These are phyloP conservation scores for Ceratobasidium sp. DNA, from an alignment of 1,284 basidiomycete species.

Conservation along the genomic window DNA sequence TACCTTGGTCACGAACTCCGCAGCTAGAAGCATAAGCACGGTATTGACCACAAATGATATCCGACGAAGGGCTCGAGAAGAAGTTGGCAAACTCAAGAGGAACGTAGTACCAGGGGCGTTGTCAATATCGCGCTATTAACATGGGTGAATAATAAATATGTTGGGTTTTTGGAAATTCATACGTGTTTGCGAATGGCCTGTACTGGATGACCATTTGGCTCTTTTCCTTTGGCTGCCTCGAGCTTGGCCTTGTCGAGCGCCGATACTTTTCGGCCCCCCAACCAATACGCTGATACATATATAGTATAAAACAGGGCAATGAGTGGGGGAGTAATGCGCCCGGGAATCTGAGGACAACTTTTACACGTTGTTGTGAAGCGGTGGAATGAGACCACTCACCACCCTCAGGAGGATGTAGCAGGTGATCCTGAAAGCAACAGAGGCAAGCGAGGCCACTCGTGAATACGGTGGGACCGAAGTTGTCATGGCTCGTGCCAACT, in stretches of 20 bases:
- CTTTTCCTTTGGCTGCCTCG: slow-evolving; percentile 15
- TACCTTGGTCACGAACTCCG: slow-evolving; percentile 56
- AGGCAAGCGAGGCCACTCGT: slow-evolving; percentile 17
- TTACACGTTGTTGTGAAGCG: neutral
- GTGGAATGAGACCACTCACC: slow-evolving; percentile 1
- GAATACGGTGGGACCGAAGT: slow-evolving; percentile 36
- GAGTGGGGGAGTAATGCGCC: slow-evolving; percentile 4
- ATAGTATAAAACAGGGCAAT: slow-evolving; percentile 5
- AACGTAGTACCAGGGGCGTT: slow-evolving; percentile 39
- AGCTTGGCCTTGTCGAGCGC: slow-evolving; percentile 35
- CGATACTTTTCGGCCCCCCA: slow-evolving; percentile 14
- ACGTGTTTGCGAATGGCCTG: slow-evolving; percentile 16
- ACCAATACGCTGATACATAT: slow-evolving; percentile 2
- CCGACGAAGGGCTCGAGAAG: slow-evolving; percentile 30
- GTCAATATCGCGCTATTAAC: slow-evolving; percentile 27
- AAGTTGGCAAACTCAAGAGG: slow-evolving; percentile 41
- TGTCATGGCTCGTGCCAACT: slow-evolving; percentile 9
- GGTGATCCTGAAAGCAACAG: slow-evolving; percentile 17
- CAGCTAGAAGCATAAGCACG: slow-evolving; percentile 57
- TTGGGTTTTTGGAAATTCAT: neutral
- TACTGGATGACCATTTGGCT: slow-evolving; percentile 15
- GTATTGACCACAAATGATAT: slow-evolving; percentile 57
- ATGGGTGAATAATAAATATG: neutral
- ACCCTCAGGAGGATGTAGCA: slow-evolving; percentile 34
- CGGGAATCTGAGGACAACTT: slow-evolving; percentile 17